These are phyloP conservation scores for Alternaria solani DNA, from an alignment of 2,329 filamentous ascomycete species.

Conservation along the genomic window DNA sequence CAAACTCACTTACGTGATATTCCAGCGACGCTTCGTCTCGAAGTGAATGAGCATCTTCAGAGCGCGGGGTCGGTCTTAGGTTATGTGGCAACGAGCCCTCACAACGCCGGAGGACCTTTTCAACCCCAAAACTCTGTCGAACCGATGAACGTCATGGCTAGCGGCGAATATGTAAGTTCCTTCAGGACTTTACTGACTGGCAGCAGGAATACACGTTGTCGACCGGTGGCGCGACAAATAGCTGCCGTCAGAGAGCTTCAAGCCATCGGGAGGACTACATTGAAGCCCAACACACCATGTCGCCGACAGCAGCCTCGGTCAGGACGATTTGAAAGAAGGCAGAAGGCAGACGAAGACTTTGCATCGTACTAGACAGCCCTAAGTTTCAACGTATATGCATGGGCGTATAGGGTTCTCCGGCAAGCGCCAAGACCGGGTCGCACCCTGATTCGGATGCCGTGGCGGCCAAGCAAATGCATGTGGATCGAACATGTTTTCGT, in stretches of 20 bases:
- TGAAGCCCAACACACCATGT: not conserved
- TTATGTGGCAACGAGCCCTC: conserved; percentile 6
- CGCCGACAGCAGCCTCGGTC: not conserved
- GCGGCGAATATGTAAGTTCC: not conserved
- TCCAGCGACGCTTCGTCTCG: conserved; percentile 13
- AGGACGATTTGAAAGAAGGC: not conserved
- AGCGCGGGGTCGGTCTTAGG: conserved; percentile 6
- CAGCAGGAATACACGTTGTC: not conserved
- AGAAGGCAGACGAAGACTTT: not conserved
- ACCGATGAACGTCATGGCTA: not conserved
- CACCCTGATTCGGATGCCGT: too few relatives aligned
- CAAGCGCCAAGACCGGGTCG: too few relatives aligned
- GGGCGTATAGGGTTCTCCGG: not conserved
- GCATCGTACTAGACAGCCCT: not conserved
- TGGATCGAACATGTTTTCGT: too few relatives aligned
- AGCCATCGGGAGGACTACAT: not conserved
- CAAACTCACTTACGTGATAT: conserved; percentile 19
- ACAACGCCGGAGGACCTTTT: conserved; percentile 23
- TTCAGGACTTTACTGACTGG: not conserved
- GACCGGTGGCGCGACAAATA: not conserved
- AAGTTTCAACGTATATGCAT: not conserved
- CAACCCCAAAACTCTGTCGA: not conserved
- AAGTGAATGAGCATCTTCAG: conserved; percentile 20
- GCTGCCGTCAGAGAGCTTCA: not conserved
- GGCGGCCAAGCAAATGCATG: too few relatives aligned